phyloP scores from a whole-genome alignment of 352 stramenopile species.

The Phytophthora uliginosa region DNA sequence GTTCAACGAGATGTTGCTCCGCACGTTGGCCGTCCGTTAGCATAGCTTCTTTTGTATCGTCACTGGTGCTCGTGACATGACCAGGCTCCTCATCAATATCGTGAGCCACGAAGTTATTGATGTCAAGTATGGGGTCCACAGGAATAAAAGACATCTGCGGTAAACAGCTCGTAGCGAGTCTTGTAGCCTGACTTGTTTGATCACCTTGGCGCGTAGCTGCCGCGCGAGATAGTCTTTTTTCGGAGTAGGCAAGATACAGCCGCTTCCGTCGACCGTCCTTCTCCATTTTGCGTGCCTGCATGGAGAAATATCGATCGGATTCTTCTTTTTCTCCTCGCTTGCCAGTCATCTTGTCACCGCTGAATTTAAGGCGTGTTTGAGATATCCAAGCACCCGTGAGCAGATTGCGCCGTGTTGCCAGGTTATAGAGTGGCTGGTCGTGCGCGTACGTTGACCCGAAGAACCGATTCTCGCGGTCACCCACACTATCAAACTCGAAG shows the following conservation, averaged over 20 bases:
- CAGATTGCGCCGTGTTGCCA: conserved; percentile 62
- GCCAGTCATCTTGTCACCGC: background rate
- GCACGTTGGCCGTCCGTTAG: conserved; percentile 76
- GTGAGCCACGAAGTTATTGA: conserved; percentile 4
- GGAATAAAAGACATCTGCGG: conserved; percentile 71
- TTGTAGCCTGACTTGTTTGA: conserved; percentile 1
- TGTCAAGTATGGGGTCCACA: conserved; percentile 58
- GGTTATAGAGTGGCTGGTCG: conserved; percentile 69
- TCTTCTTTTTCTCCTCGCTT: conserved; percentile 13
- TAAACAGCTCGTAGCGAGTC: background rate
- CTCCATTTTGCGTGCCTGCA: conserved; percentile 52
- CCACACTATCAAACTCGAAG: conserved; percentile 73
- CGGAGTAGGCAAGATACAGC: conserved; percentile 77
- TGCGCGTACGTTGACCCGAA: conserved; percentile 76
- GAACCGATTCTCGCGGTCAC: conserved; percentile 76
- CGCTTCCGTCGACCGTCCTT: conserved; percentile 49
- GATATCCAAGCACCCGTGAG: conserved; percentile 56
- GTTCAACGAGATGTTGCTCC: conserved; percentile 69
- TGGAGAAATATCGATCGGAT: conserved; percentile 65
- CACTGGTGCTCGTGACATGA: background rate
- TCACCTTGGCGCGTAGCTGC: conserved; percentile 7
- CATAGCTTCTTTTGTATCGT: conserved; percentile 38
- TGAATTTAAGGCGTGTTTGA: conserved; percentile 17
- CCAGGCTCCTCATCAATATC: background rate
- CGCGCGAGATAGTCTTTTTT: conserved; percentile 51